A percentile compares a stretch with the other conserved stretches of the same genome.
phyloP scores from a whole-genome alignment of 257 asterid species.

The Echium plantagineum region DNA sequence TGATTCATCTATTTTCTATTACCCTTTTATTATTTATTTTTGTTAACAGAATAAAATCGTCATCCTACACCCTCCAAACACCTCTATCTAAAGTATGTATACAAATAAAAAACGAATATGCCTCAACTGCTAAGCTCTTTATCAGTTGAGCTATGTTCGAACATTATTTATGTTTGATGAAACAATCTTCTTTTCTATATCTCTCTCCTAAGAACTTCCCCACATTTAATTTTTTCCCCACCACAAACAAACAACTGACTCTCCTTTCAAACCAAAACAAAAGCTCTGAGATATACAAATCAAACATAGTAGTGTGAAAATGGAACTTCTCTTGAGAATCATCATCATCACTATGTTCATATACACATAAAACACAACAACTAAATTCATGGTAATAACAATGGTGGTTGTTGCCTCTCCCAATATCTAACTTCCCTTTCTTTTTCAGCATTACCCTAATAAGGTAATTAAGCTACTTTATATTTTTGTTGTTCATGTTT shows the following conservation, averaged over 20 bases:
- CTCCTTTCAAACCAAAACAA: constrained; percentile 23
- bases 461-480: constrained; percentile 9
- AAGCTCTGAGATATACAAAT: background rate
- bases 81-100: too few species aligned
- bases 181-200: too few species aligned
- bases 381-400: too few species aligned
- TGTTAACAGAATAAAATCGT: too few species aligned
- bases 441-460: background rate
- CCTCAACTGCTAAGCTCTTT: too few species aligned
- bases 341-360: background rate
- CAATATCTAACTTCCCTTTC: background rate
- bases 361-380: background rate
- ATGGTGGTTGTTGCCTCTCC: background rate
- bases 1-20: too few species aligned
- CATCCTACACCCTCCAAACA: too few species aligned
- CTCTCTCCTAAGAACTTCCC: background rate
- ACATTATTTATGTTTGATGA: too few species aligned
- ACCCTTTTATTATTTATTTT: too few species aligned
- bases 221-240: constrained; percentile 20
- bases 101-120: too few species aligned
- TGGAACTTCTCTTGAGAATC: background rate
- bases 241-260: constrained; percentile 36
- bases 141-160: too few species aligned
- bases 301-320: background rate
- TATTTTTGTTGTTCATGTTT: constrained; percentile 6